Base-by-base conservation (phyloP, 257 asterid genomes). In the Scutellaria minor region DNA sequence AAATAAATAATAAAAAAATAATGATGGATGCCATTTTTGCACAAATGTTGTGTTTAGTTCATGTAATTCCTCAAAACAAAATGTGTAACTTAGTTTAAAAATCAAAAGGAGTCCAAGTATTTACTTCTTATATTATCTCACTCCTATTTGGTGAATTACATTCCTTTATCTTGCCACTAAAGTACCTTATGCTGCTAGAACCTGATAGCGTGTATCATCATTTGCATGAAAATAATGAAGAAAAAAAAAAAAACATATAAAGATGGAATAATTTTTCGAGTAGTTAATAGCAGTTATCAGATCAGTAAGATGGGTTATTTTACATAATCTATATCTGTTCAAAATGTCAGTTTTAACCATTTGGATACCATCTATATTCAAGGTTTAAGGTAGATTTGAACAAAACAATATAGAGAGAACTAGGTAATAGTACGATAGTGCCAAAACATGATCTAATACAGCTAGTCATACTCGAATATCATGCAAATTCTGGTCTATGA, bases 61-160 rank as follows among this genome's bases (percentile, higher is more conserved):
- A 31, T 31, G 37, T 31, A 31, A 31, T 31, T 31, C 37, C 37
- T 31, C 37, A 31, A 2, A 31, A 31, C 37, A 1, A 31, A 31
- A 2, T 31, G 37, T 31, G 37, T 31, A 31, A 31, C 37, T 31
- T 31, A 31, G 37, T 31, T 2, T 31, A 31, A 31, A 44, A 5
- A 14, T 53, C 18, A 6, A 18, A 66, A 13, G 31, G 9, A 35
- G 42, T 20, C 18, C 2, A 45, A 27, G 12, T 20, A 8, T 52
- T 64, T 41, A 54, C 55, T 55, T 52, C 54, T 14, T n/a, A 64
- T 46, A 40, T 60, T 2, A 13, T 65, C 72, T 27, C 66, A 44
- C 14, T 54, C 60, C 10, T 54, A 74, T 9, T 24, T 24, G 27
- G 27, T 39, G 9, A 13, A 7, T 45, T 35, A 2, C 27, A 52